These are phyloP conservation scores for Cordyceps javanica DNA, from an alignment of 2,329 filamentous ascomycete species.

Conservation along the genomic window DNA sequence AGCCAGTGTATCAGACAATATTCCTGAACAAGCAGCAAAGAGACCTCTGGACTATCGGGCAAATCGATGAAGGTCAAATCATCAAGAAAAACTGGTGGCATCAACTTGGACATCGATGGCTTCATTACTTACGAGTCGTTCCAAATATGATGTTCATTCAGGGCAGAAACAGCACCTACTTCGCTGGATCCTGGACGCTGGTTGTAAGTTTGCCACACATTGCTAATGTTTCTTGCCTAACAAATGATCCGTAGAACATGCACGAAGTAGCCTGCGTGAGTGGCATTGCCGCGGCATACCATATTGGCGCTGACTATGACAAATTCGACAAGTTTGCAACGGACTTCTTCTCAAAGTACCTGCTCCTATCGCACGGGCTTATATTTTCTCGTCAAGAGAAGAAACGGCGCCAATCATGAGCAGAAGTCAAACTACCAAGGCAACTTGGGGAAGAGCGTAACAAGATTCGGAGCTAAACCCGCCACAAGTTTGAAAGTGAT, in stretches of 20 bases:
- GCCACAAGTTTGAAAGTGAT: no score
- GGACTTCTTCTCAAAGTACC: conserved; percentile 41
- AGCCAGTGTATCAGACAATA: conserved; percentile 66
- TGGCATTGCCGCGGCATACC: conserved; percentile 64
- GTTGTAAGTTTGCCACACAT: conserved; percentile 39
- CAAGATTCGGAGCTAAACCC: no score
- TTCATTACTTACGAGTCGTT: conserved; percentile 59
- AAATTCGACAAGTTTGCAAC: conserved; percentile 50
- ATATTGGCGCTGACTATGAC: conserved; percentile 58
- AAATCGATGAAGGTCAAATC: conserved; percentile 54
- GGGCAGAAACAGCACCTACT: conserved; percentile 55
- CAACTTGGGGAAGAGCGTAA: no score
- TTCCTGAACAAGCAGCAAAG: conserved; percentile 54
- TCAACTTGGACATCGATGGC: conserved; percentile 58
- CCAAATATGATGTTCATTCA: conserved; percentile 69
- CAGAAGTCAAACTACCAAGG: no score
- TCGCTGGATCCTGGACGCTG: conserved; percentile 63
- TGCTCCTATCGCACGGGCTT: conserved; percentile 39
- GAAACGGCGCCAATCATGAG: conserved; percentile 18
- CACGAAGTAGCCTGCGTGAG: conserved; percentile 66
- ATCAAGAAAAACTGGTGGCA: conserved; percentile 64
- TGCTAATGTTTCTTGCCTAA: neutral
- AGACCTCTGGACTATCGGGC: conserved; percentile 52
- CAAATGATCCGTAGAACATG: conserved; percentile 41
- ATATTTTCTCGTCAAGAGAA: conserved; percentile 31